These are phyloP conservation scores for Sphagnum fallax DNA, from an alignment of 228 moss, liverwort and hornwort species.

Conservation along the genomic window DNA sequence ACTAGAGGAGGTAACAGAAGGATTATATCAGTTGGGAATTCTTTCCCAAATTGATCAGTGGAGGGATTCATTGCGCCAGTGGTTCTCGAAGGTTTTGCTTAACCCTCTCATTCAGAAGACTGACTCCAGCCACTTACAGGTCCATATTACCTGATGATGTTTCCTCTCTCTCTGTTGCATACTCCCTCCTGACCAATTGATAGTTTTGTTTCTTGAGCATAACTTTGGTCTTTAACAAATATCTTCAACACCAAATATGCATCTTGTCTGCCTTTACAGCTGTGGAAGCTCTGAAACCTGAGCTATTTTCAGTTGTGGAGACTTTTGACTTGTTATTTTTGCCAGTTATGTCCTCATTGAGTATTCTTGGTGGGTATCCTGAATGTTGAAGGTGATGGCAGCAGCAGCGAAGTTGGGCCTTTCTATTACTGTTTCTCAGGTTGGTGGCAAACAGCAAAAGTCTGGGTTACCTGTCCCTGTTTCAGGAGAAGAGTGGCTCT, in stretches of 20 bases:
- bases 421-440: slow-evolving; percentile 51
- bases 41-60: slow-evolving; percentile 66
- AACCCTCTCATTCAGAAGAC: slow-evolving; percentile 79
- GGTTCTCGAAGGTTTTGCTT: slow-evolving; percentile 80
- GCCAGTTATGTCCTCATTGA: too few species aligned
- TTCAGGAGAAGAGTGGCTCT: slow-evolving; percentile 75
- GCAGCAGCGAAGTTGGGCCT: slow-evolving; percentile 76
- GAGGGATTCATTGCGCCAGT: slow-evolving; percentile 87
- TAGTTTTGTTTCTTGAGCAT: background rate
- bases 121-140: slow-evolving; percentile 89
- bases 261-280: background rate
- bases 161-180: too few species aligned
- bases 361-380: too few species aligned
- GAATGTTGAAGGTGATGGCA: slow-evolving; percentile 54
- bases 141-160: slow-evolving; percentile 2
- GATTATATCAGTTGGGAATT: slow-evolving; percentile 65
- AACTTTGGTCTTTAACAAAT: background rate
- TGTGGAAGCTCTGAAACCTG: background rate
- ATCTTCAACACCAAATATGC: too few species aligned
- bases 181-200: background rate
- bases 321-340: background rate
- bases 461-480: slow-evolving; percentile 21
- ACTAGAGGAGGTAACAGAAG: slow-evolving; percentile 68
- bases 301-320: background rate
- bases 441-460: slow-evolving; percentile 49